phyloP scores from a whole-genome alignment of 2,329 filamentous ascomycete species.

The Botryotinia globosa region DNA sequence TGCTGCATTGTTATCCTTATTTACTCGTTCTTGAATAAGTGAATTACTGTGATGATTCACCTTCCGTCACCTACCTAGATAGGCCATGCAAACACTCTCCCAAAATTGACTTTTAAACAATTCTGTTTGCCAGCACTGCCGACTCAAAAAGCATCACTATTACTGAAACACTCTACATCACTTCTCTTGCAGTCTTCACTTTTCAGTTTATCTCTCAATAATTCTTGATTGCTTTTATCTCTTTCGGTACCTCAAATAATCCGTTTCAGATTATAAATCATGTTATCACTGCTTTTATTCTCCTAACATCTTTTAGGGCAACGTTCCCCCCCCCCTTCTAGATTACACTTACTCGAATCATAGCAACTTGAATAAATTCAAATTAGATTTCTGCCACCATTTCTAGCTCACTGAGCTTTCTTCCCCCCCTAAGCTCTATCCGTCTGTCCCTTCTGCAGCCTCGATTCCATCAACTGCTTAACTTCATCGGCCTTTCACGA shows the following conservation, averaged over 20 bases:
- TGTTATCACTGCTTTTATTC: background rate
- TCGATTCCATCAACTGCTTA: background rate
- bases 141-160: background rate
- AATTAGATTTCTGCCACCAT: background rate
- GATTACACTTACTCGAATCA: background rate
- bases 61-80: background rate
- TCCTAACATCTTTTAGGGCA: background rate
- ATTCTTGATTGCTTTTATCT: background rate
- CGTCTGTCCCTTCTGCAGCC: background rate
- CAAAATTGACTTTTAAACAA: background rate
- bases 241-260: too few relatives aligned
- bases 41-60: background rate
- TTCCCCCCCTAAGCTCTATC: background rate
- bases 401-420: background rate
- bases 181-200: background rate
- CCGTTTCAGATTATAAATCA: background rate
- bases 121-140: background rate
- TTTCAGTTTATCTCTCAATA: background rate
- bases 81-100: background rate
- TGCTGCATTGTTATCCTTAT: background rate
- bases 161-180: background rate
- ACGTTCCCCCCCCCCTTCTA: background rate
- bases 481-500: background rate
- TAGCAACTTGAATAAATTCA: too few relatives aligned
- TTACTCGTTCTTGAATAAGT: background rate